A percentile compares a stretch with the other conserved stretches of the same genome.
phyloP scores from a whole-genome alignment of 2,329 filamentous ascomycete species.

The Fusarium redolens region DNA sequence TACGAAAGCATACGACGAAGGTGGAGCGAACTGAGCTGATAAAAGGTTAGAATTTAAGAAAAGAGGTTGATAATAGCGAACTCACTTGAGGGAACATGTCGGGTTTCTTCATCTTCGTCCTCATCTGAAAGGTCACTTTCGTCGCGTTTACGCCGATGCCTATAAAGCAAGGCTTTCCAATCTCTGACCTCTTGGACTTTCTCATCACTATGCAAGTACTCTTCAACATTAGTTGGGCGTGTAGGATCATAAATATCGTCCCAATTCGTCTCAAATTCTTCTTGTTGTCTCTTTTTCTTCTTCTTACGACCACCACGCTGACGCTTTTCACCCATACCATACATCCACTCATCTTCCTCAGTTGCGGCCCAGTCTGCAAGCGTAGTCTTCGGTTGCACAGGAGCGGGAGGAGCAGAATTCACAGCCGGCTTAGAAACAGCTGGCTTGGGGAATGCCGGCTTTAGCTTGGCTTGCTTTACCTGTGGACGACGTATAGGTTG shows the following conservation, averaged over 20 bases:
- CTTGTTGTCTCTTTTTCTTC: slow-evolving; percentile 71
- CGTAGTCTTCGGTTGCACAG: slow-evolving; percentile 69
- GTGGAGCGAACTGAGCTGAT: slow-evolving; percentile 70
- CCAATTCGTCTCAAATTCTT: slow-evolving; percentile 77
- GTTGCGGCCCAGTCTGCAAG: slow-evolving; percentile 84
- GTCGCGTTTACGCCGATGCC: slow-evolving; percentile 66
- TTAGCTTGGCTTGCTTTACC: slow-evolving; percentile 67
- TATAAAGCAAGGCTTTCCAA: slow-evolving; percentile 86
- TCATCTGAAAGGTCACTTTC: slow-evolving; percentile 52
- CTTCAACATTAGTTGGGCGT: slow-evolving; percentile 84
- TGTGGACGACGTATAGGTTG: slow-evolving; percentile 87
- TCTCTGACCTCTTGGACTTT: slow-evolving; percentile 82
- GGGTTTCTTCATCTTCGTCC: slow-evolving; percentile 52
- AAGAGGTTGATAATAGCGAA: background rate
- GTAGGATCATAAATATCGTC: slow-evolving; percentile 90
- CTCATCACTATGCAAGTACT: slow-evolving; percentile 87
- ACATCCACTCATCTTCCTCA: slow-evolving; percentile 84
- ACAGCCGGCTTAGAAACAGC: slow-evolving; percentile 49
- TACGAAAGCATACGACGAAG: slow-evolving; percentile 66
- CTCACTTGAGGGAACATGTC: slow-evolving; percentile 50
- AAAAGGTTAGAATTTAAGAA: slow-evolving; percentile 31
- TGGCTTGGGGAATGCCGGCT: slow-evolving; percentile 67
- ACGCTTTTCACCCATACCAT: slow-evolving; percentile 71
- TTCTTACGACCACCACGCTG: slow-evolving; percentile 83
- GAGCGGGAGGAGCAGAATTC: slow-evolving; percentile 46